phyloP scores from a whole-genome alignment of 129 eudicot genomes.

The Apium graveolens region DNA sequence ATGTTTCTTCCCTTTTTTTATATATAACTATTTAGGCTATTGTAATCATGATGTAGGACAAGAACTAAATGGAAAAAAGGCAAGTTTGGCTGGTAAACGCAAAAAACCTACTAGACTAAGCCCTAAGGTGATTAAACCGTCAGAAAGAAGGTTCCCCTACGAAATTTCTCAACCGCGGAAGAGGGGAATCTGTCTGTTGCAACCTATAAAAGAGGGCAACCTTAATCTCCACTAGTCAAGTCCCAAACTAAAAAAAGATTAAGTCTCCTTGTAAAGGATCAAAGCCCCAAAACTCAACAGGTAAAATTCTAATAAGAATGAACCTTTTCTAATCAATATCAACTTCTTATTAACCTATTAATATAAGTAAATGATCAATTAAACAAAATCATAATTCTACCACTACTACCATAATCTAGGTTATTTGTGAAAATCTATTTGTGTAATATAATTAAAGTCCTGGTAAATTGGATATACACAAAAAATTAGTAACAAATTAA shows the following conservation, averaged over 20 bases:
- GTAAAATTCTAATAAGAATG: too few relatives aligned
- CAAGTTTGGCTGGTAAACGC: background rate
- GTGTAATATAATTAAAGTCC: background rate
- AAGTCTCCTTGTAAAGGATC: background rate
- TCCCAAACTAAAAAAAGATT: background rate
- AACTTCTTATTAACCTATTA: background rate
- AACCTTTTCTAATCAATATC: background rate
- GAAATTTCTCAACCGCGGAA: background rate
- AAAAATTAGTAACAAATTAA: background rate
- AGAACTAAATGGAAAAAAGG: background rate
- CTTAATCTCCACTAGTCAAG: background rate
- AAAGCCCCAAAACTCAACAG: too few relatives aligned
- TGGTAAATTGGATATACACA: background rate
- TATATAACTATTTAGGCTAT: background rate
- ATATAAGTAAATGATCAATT: background rate
- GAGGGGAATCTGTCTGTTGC: background rate
- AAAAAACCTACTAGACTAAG: background rate
- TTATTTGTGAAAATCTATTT: background rate
- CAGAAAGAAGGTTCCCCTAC: background rate
- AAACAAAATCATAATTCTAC: too few relatives aligned
- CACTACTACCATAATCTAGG: background rate
- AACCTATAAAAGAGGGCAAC: background rate
- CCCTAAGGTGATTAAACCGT: background rate
- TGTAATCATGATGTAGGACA: background rate
- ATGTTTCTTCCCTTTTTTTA: background rate